Base-by-base conservation (phyloP, 805 yeast genomes). In the Pichia heedii region DNA sequence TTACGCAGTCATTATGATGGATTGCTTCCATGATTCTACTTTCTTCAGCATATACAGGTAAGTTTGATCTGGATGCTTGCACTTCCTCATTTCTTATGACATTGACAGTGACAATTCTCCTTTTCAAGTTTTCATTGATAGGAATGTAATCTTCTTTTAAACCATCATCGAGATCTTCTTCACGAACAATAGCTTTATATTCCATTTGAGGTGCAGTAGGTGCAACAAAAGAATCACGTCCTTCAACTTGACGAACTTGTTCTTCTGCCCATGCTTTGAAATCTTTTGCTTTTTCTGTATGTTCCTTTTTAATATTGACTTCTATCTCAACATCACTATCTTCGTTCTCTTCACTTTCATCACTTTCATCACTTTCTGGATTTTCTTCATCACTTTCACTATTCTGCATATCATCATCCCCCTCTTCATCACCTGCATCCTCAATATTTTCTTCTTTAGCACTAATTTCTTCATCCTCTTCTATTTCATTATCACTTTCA, bases 21-120 rank as follows among this genome's bases (percentile, higher is more conserved):
- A 93, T 76, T 1, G 96, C 95, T 60, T 93, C 99, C 97, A 93
- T 87, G 40, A 93, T 84, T 43, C 79, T 70, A 59, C 86, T 95
- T 56, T 93, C 99, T 61, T 87, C 95, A 7, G 81, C 81, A 49
- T 76, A 84, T 0, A 93, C 97, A 0, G 99, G 99, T 18, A 93
- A 67, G 41, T 78, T 73, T 64, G 79, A 68, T 49, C 98, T 70
- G 27, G 70, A 70, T 19, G 68, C 58, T 56, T 87, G 95, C 20
- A 90, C 75, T 22, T 74, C 81, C 0, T 71, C 75, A 2, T 77
- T 57, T 53, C 98, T 71, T 10, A 70, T 68, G 1, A 90, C 83
- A 15, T 76, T 67, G 9, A 88, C 90, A 47, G 65, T 84, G 44
- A 73, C 74, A 0, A 90, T 79, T 47, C 78, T 73, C 54, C 95